Evolutionary conservation across 305 asterid genomes (phyloP), one percentile per base, ranked within the genome.

Genomic region (Stenogyne calaminthoides): DNA sequence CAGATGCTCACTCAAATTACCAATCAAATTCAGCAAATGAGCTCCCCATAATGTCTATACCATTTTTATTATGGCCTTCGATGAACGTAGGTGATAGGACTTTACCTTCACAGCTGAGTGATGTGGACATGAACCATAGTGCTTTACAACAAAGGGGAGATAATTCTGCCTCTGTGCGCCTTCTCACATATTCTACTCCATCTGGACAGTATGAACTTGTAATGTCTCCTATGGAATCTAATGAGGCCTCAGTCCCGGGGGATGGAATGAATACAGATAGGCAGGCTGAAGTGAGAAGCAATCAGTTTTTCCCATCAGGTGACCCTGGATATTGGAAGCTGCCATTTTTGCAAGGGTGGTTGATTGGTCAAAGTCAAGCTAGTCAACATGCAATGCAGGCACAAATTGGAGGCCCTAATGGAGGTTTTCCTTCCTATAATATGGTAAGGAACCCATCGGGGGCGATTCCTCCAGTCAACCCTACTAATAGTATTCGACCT

Each of bases 341-440:
- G 32, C 97, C 98, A 16, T 91, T 95, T 80, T 72, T 95, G 84
- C 98, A 95, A 74, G 99, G 99, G 22, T 95, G 98, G 99, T 71
- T 95, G 77, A 82, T 95, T 78, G 97, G 99, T 72, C 98, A 95
- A 80, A 89, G 90, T 80, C 99, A 92, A 81, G 95, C 96, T 46
- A 89, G 89, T 72, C 88, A 86, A 69, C 91, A 81, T 51, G 78
- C 88, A 27, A 75, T 79, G 81, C 93, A 77, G 73, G 70, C 98
- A 73, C 91, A 83, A 75, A 84, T 69, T 81, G 87, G 87, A 65
- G 85, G 84, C 61, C 73, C 84, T 67, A 61, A 69, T 71, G 91
- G 83, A 63, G 84, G 78, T 75, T 58, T 86, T 70, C 67, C 91
- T 62, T 67, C 85, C 67, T 51, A 79, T 62, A 80, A 78, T 74